A percentile compares a stretch with the other conserved stretches of the same genome.
Conservation (phyloP, 441 rosid genomes). For the Omphalea diandra region DNA sequence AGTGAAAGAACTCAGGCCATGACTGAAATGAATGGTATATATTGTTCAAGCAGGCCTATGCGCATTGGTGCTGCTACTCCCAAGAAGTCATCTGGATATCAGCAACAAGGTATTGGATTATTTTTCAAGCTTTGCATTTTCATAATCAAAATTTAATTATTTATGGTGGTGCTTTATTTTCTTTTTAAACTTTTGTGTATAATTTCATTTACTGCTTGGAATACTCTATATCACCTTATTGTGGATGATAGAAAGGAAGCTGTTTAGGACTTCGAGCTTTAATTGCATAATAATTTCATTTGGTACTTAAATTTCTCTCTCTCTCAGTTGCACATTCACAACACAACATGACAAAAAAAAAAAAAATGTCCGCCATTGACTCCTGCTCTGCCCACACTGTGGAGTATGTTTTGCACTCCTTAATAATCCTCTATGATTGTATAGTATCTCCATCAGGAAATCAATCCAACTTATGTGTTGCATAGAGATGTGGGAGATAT, state of each 20-base stretch:
- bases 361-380: background rate
- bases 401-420: background rate
- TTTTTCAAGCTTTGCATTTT: slow-evolving; percentile 1
- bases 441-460: no score
- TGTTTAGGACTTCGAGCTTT: background rate
- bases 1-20: slow-evolving; percentile 84
- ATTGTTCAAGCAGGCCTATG: slow-evolving; percentile 93
- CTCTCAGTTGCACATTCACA: background rate
- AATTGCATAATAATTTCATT: background rate
- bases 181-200: background rate
- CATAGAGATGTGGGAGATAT: no score
- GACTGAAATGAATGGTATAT: slow-evolving; percentile 93
- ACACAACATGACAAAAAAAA: background rate
- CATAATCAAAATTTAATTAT: slow-evolving; percentile 2
- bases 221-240: background rate
- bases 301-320: background rate
- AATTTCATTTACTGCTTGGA: slow-evolving; percentile 13
- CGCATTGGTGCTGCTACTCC: slow-evolving; percentile 95
- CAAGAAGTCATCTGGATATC: slow-evolving; percentile 62
- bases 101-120: slow-evolving; percentile 53
- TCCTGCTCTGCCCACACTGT: background rate
- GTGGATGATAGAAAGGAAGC: background rate
- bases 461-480: no score
- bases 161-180: background rate
- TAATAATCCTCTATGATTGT: background rate